These are phyloP conservation scores for Rosa rugosa DNA, from an alignment of 306 rosid genomes.

Conservation along the genomic window DNA sequence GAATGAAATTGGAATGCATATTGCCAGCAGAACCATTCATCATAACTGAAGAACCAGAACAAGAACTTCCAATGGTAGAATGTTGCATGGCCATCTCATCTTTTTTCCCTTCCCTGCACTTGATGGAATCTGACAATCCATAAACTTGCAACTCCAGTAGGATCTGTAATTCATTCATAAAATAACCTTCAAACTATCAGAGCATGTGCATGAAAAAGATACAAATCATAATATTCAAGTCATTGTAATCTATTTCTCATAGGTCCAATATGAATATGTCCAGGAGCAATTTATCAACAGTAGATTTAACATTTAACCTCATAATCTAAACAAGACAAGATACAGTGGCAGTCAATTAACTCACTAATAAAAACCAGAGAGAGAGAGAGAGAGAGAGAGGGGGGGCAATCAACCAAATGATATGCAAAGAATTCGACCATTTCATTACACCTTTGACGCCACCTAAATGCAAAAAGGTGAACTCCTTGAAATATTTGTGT, in stretches of 20 bases:
- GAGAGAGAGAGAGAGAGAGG: neutral
- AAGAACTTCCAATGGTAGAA: slow-evolving; percentile 35
- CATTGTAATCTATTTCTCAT: slow-evolving; percentile 9
- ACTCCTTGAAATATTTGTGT: neutral
- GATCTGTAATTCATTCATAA: slow-evolving; percentile 48
- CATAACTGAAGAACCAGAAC: slow-evolving; percentile 43
- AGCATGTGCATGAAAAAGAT: slow-evolving; percentile 24
- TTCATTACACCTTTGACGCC: neutral
- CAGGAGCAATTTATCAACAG: neutral
- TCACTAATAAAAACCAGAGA: neutral
- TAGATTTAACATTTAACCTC: neutral
- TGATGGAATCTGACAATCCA: slow-evolving; percentile 88
- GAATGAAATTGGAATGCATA: slow-evolving; percentile 45
- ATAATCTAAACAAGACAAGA: neutral
- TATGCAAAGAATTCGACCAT: neutral
- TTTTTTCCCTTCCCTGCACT: slow-evolving; percentile 72
- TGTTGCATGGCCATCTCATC: slow-evolving; percentile 44
- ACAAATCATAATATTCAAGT: slow-evolving; percentile 15
- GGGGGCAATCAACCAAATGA: neutral
- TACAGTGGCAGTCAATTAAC: neutral
- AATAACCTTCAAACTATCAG: slow-evolving; percentile 16
- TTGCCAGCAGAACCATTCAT: slow-evolving; percentile 63
- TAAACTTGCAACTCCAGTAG: slow-evolving; percentile 89
- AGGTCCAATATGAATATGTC: slow-evolving; percentile 2
- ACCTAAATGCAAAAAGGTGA: neutral